These are phyloP conservation scores for Hericium coralloides DNA, from an alignment of 768 basidiomycete genomes.

Conservation along the genomic window DNA sequence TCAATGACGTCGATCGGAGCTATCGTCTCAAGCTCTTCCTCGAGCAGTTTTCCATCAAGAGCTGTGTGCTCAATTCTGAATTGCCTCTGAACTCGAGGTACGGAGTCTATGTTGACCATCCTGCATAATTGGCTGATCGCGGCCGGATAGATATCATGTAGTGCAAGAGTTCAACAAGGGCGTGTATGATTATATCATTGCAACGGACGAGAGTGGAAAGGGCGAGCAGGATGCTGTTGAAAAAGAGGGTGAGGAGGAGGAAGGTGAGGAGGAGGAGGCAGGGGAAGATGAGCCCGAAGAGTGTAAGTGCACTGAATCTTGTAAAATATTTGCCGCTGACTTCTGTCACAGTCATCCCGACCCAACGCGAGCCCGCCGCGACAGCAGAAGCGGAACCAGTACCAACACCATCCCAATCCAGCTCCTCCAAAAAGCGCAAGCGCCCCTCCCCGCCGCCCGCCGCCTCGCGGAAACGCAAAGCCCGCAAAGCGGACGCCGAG, in stretches of 20 bases:
- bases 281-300: constrained; percentile 28
- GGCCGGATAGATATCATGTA: constrained; percentile 65
- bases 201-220: constrained; percentile 81
- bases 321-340: neutral
- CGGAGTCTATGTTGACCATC: neutral
- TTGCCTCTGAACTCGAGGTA: constrained; percentile 89
- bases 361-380: constrained; percentile 17
- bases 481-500: constrained; percentile 49
- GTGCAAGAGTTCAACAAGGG: constrained; percentile 99
- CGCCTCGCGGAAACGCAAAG: constrained; percentile 40
- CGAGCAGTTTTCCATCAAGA: constrained; percentile 94
- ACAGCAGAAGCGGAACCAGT: neutral
- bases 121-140: constrained; percentile 3
- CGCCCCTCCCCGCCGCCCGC: constrained; percentile 34
- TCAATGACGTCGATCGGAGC: constrained; percentile 90
- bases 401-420: neutral
- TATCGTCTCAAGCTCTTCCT: constrained; percentile 97
- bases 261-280: constrained; percentile 29
- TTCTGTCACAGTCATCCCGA: constrained; percentile 31
- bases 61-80: constrained; percentile 93
- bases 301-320: constrained; percentile 19
- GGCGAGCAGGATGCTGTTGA: constrained; percentile 42
- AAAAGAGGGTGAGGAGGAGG: constrained; percentile 33
- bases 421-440: constrained; percentile 45
- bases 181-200: constrained; percentile 97